These are phyloP conservation scores for Melastoma malabathricum DNA, from an alignment of 345 rosid genomes.

Conservation along the genomic window DNA sequence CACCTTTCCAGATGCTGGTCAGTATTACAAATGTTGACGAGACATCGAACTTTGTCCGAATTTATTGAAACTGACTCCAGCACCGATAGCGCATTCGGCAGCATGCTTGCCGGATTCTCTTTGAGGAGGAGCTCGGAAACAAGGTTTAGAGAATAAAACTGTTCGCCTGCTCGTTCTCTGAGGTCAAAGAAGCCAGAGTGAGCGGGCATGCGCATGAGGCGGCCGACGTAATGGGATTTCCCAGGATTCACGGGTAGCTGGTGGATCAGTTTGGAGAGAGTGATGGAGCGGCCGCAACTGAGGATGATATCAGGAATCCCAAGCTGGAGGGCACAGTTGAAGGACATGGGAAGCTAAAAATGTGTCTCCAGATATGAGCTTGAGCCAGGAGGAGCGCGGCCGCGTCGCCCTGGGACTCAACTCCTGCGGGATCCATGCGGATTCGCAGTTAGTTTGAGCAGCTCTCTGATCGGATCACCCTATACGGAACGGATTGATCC, in stretches of 20 bases:
- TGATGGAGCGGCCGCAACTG: slow-evolving; percentile 22
- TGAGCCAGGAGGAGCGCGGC: slow-evolving; percentile 8
- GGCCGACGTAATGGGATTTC: slow-evolving; percentile 8
- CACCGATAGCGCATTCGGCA: not conserved
- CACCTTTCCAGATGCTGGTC: slow-evolving; percentile 93
- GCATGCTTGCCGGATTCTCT: slow-evolving; percentile 3
- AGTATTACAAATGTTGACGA: slow-evolving; percentile 14
- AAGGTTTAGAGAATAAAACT: slow-evolving; percentile 9
- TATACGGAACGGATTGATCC: no score
- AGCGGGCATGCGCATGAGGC: slow-evolving; percentile 22
- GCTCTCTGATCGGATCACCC: no score
- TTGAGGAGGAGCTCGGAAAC: slow-evolving; percentile 14
- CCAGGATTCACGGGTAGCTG: slow-evolving; percentile 9
- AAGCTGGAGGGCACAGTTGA: slow-evolving; percentile 28
- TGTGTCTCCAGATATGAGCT: slow-evolving; percentile 15
- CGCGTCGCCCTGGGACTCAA: slow-evolving; percentile 1
- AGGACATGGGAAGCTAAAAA: slow-evolving; percentile 15
- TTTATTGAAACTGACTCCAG: slow-evolving; percentile 9
- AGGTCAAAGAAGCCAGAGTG: slow-evolving; percentile 20
- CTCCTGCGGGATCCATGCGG: not conserved
- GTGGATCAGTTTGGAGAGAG: slow-evolving; percentile 9
- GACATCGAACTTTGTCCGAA: not conserved
- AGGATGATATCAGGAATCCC: slow-evolving; percentile 28
- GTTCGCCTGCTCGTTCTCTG: not conserved
- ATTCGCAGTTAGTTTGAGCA: not conserved